Base-by-base conservation (phyloP, 108 stramenopile species). In the Stephanodiscus minutulus region DNA sequence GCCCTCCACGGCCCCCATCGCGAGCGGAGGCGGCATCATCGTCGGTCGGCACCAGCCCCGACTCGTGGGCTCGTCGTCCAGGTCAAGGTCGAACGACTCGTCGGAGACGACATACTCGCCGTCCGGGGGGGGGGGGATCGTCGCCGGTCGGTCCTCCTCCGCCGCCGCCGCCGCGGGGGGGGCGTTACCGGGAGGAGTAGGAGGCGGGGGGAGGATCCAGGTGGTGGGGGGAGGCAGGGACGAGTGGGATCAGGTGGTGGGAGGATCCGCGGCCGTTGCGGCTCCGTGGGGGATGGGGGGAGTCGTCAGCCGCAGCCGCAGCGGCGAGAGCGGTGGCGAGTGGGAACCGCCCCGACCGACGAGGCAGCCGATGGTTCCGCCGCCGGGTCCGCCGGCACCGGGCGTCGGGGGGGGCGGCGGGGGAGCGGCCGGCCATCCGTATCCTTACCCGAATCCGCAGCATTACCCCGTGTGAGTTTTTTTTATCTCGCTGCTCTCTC, bases 291-390 rank as follows among this genome's bases (percentile, higher is more conserved):
- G n/a, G n/a, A n/a, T n/a, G n/a, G n/a, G 18, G 39, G 36, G 39
- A 8, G n/a, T 60, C 7, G 59, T 60, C 5, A 43, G 59, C 24
- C 39, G 33, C 3, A 41, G 39, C 22, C 54, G 29, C n/a, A 43
- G 50, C 24, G 7, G 54, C 54, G 29, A 64, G 54, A 54, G 49
- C 29, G 27, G 49, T 46, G 62, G 63, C 54, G 67, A 68, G 54
- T 68, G 67, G 67, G 67, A 68, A 6, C 67, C 67, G 1, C 56
- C 67, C 10, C 54, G 67, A 2, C 33, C 54, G 15, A 43, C 67
- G 12, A 53, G 47, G 20, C 25, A 53, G 28, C 35, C 35, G 18
- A 60, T 60, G 59, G 59, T 60, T 3, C 59, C 59, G 3, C 52
- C 66, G 35, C 66, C 49, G 31, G 48, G 44, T 8, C 22, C 46